Evolutionary conservation across 768 basidiomycete species (phyloP), one percentile per base, ranked within the genome.

Genomic region (Xerocomus brunneocitrinus): DNA sequence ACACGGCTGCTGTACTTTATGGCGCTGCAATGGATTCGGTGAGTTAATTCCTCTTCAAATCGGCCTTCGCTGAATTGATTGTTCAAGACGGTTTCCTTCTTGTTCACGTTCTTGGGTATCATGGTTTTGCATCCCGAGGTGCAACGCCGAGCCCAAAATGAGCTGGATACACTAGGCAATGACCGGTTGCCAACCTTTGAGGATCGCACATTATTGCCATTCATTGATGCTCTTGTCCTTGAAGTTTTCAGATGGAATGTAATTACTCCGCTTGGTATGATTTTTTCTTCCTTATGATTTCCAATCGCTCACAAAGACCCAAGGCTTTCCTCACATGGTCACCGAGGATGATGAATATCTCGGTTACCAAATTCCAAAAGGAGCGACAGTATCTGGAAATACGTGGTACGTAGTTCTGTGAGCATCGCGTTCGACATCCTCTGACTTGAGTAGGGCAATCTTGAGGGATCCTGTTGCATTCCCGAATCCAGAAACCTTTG

Each of bases 361-460:
- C 5, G 76, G 73, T 2, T 76, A 73, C 52, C 57, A 49, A 8
- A 74, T 80, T 16, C 79, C 79, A 1, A 70, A 73, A 49, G 72
- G 70, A 5, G 61, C 75, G 1, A 73, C 71, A 2, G 59, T 77
- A 7, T 53, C 74, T 5, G 68, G 72, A 5, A 78, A 77, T 51
- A 68, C 73, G 8, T 78, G 75, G 74, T 71, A 22, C 24, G 50
- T 35, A 30, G 34, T 13, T 16, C 36, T 2, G 12, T 5, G 14
- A 10, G 9, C 39, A 40, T 22, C 5, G 12, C 13, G 13, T 35
- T 34, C 31, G 34, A 35, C 9, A 35, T 4, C 24, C 8, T 3
- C 38, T 40, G 12, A 39, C 34, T 30, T 30, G 25, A 49, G 28
- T 10, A 49, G 47, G 47, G 28, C 47, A n/a, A 39, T 49, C n/a